Evolutionary conservation across 352 stramenopile genomes (phyloP).

Genomic region (Globisporangium splendens): DNA sequence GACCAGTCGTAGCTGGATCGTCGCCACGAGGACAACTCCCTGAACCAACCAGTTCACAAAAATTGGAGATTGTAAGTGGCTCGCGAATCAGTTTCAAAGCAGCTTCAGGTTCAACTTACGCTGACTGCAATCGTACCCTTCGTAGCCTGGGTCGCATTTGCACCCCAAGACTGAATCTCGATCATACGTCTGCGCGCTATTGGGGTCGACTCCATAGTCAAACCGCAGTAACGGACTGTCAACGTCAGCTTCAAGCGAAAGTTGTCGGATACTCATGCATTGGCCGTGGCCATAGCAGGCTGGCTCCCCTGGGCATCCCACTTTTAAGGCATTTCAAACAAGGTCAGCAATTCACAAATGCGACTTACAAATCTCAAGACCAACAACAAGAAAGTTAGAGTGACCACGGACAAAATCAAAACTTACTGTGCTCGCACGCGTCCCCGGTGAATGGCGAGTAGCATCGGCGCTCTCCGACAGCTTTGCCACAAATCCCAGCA

Average conservation of each 20-base stretch:
- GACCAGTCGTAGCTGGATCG: slow-evolving; percentile 69
- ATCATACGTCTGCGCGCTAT: slow-evolving; percentile 79
- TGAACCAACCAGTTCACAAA: slow-evolving; percentile 13
- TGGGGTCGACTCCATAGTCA: slow-evolving; percentile 63
- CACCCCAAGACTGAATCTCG: slow-evolving; percentile 76
- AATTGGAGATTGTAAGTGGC: background rate
- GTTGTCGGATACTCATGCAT: slow-evolving; percentile 70
- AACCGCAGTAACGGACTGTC: slow-evolving; percentile 49
- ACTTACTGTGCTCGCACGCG: slow-evolving; percentile 54
- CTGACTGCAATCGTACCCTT: slow-evolving; percentile 87
- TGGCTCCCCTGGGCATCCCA: slow-evolving; percentile 56
- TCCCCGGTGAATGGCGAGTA: slow-evolving; percentile 51
- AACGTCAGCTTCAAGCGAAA: slow-evolving; percentile 56
- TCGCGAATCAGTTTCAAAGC: background rate
- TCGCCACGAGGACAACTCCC: slow-evolving; percentile 86
- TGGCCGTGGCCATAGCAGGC: slow-evolving; percentile 66
- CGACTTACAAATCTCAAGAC: background rate
- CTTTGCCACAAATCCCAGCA: slow-evolving; percentile 48
- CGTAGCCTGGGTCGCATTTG: slow-evolving; percentile 88
- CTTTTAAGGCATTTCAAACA: slow-evolving; percentile 10
- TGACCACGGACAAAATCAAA: no score
- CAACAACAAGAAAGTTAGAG: no score
- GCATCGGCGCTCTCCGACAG: slow-evolving; percentile 56
- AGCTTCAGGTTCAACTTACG: slow-evolving; percentile 25
- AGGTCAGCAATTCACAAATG: background rate